A percentile compares a stretch with the other conserved stretches of the same genome.
Conservation (phyloP, 2,329 filamentous ascomycete genomes). For the Fusarium bulbicola region DNA sequence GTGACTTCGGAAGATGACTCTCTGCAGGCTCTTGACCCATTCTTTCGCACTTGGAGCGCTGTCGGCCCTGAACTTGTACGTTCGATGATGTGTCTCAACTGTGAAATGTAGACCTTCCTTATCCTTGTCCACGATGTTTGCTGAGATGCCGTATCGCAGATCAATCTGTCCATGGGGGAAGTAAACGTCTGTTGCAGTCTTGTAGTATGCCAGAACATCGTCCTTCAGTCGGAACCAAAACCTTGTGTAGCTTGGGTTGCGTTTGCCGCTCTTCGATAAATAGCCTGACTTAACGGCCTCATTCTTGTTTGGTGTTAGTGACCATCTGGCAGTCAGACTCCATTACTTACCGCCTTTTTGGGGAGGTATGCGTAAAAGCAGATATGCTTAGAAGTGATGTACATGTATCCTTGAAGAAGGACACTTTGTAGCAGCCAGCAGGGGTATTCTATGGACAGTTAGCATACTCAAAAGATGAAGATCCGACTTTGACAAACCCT, state of each 20-base stretch:
- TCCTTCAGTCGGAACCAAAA: constrained; percentile 96
- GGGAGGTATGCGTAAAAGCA: constrained; percentile 98
- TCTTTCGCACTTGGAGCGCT: constrained; percentile 89
- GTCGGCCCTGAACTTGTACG: constrained; percentile 89
- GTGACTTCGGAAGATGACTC: constrained; percentile 93
- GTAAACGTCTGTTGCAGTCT: constrained; percentile 84
- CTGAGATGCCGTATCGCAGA: constrained; percentile 88
- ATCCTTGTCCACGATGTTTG: constrained; percentile 78
- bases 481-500: constrained; percentile 59
- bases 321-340: background rate
- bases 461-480: constrained; percentile 3
- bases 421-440: constrained; percentile 95
- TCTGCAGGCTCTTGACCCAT: constrained; percentile 94
- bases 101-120: constrained; percentile 82
- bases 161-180: constrained; percentile 94
- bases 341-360: constrained; percentile 77
- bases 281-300: constrained; percentile 86
- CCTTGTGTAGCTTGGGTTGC: constrained; percentile 85
- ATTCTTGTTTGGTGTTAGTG: constrained; percentile 58
- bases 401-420: constrained; percentile 92
- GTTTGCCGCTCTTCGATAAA: constrained; percentile 85
- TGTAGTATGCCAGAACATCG: constrained; percentile 90
- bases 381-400: constrained; percentile 91
- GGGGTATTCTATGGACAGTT: constrained; percentile 73
- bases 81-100: constrained; percentile 82